Base-by-base conservation (phyloP, 371 early-diverging fungal genomes). In the Coemansia sp. region DNA sequence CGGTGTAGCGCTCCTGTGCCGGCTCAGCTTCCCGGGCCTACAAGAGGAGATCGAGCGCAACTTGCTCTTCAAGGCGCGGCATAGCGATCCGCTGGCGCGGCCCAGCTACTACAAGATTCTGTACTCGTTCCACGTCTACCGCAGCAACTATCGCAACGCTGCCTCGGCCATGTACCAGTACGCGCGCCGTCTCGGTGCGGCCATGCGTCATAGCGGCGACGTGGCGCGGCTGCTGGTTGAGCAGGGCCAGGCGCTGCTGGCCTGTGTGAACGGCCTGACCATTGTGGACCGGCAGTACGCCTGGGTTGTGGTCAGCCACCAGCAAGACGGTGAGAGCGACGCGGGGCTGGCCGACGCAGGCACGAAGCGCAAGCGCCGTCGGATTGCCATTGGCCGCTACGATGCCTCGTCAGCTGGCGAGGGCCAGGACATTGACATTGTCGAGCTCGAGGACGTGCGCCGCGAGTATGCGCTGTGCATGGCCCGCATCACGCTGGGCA, bases 111-210 rank as follows among this genome's bases (percentile, higher is more conserved):
- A 82, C 68, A 63, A 68, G 43, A 76, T 83, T 26, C 63, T 82
- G 16, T 82, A 82, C 59, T 50, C 79, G 30, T 83, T 79, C 76
- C 83, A 82, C 47, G 65, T 83, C 4, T 74, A 57, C 59, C 80
- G 81, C 14, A 79, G 80, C 49, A 81, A 82, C 62, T 81, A 77
- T 57, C 65, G 82, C 54, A 79, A 72, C 39, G 84, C 85, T 1
- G 74, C 80, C 4, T 62, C 75, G 35, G 74, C 81, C 52, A 83
- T 84, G 83, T 83, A 80, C 66, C 72, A 78, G 54, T 81, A 81
- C 53, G 82, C 83, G 11, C 65, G 70, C 14, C 64, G 78, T 4
- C 63, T 84, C 39, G 10, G 57, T 1, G 57, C 64, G 14, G 57
- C 65, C 30, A 65, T 68, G 65, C 51, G 54, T n/a, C 58, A 55